These are phyloP conservation scores for Ascobolus immersus DNA, from an alignment of 495 filamentous ascomycete species.

Conservation along the genomic window DNA sequence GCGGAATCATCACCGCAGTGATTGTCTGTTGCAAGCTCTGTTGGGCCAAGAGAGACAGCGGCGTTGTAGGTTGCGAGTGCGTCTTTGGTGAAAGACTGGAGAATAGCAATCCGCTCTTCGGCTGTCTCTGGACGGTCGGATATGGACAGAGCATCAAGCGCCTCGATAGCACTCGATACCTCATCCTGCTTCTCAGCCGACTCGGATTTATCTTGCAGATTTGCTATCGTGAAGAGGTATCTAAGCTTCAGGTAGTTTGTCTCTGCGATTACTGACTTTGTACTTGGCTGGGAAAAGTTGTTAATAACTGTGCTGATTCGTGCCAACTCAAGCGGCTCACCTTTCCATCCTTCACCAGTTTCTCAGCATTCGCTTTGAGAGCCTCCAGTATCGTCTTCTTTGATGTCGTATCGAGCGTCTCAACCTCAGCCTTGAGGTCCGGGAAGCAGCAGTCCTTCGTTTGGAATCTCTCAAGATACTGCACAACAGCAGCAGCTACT, in stretches of 20 bases:
- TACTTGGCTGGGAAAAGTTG: too few species aligned
- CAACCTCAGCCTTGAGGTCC: conserved; percentile 25
- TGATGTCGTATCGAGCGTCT: conserved; percentile 18
- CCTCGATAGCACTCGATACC: too few species aligned
- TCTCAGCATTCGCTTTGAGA: conserved; percentile 7
- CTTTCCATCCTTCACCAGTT: conserved; percentile 13
- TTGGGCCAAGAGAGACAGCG: conserved; percentile 12
- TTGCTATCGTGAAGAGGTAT: conserved; percentile 27
- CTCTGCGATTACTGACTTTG: too few species aligned
- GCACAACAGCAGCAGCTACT: conserved; percentile 19
- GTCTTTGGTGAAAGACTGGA: too few species aligned
- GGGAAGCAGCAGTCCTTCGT: conserved; percentile 29
- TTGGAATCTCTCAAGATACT: conserved; percentile 26
- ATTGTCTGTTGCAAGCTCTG: conserved; percentile 25
- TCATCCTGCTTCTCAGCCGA: too few species aligned
- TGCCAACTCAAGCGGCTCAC: too few species aligned
- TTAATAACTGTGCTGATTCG: too few species aligned
- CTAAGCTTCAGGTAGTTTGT: conserved; percentile 33
- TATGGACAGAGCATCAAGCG: too few species aligned
- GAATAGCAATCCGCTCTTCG: too few species aligned
- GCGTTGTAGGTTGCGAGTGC: conserved; percentile 21
- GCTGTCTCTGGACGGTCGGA: too few species aligned
- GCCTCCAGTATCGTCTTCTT: conserved; percentile 21
- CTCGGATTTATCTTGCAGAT: too few species aligned
- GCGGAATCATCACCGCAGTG: conserved; percentile 32